A percentile compares a stretch with the other conserved stretches of the same genome.
phyloP scores from a whole-genome alignment of 768 basidiomycete genomes.

The Russula vinacea region DNA sequence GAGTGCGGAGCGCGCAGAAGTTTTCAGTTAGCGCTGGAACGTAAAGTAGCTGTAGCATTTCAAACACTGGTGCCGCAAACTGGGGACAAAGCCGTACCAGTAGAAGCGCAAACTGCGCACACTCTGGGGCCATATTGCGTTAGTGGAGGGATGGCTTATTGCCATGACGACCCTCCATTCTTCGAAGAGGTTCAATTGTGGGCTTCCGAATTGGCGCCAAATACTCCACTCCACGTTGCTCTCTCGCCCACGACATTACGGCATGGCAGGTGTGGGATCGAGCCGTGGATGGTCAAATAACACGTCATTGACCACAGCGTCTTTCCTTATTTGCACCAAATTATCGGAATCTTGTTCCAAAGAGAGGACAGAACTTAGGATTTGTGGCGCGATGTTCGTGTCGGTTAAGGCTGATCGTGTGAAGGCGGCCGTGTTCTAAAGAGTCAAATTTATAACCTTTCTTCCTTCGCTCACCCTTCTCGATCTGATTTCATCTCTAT shows the following conservation, averaged over 20 bases:
- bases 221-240: not conserved
- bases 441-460: too few relatives aligned
- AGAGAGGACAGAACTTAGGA: not conserved
- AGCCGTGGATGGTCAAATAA: not conserved
- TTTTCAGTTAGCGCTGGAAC: not conserved
- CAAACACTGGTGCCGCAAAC: not conserved
- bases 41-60: not conserved
- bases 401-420: not conserved
- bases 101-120: not conserved
- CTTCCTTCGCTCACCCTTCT: not conserved
- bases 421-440: conserved; percentile 29
- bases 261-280: not conserved
- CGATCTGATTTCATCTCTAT: not conserved
- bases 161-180: not conserved
- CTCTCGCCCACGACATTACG: not conserved
- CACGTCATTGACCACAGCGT: too few relatives aligned
- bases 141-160: not conserved
- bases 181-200: not conserved
- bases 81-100: not conserved
- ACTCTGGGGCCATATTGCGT: not conserved
- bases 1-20: not conserved
- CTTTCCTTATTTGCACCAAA: not conserved
- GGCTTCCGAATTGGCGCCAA: not conserved
- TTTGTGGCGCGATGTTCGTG: not conserved
- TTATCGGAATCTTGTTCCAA: not conserved